Base-by-base conservation (phyloP, 2,329 filamentous ascomycete species). In the Septoria linicola region DNA sequence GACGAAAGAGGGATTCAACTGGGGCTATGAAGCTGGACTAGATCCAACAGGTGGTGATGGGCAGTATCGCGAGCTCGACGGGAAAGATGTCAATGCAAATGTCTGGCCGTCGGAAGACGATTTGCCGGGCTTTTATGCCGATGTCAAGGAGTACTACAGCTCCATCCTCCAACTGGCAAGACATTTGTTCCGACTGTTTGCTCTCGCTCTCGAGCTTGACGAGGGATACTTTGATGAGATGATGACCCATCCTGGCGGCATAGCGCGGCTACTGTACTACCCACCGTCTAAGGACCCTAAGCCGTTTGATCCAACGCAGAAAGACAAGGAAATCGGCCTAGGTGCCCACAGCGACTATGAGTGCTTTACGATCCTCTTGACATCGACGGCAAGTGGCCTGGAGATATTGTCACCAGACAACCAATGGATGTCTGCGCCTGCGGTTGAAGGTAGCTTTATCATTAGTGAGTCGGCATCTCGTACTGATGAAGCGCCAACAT, bases 351-450 rank as follows among this genome's bases (percentile, higher is more conserved):
- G 54, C 8, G 63, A 66, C 40, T 66, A 64, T 37, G 62, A 66
- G 35, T 65, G 63, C 53, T 66, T 66, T 34, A 65, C 63, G 2
- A 64, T 66, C 23, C 41, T 66, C 20, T 53, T 65, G 11, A 61
- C 58, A 21, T 63, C 60, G 7, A 59, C 58, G 1, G 59, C 58
- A 10, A 55, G 56, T n/a, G 63, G 62, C 1, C 45, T 66, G 17
- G 63, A 66, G 55, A 65, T 65, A 8, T 42, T 66, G 35, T 57
- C 51, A 8, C 72, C 72, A 56, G 67, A 71, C 36, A 67, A 68
- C 5, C 58, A 48, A 0, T 79, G 75, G 76, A 64, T 77, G 0
- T 62, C 68, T 27, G 75, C 74, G 0, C 70, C 76, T 41, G 74
- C 74, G 0, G 63, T 75, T 0, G 64, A 68, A 2, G 74, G 72